Evolutionary conservation across 495 filamentous ascomycete genomes (phyloP), one percentile per base, ranked within the genome.

Genomic region (Penicillium coprophilum): DNA sequence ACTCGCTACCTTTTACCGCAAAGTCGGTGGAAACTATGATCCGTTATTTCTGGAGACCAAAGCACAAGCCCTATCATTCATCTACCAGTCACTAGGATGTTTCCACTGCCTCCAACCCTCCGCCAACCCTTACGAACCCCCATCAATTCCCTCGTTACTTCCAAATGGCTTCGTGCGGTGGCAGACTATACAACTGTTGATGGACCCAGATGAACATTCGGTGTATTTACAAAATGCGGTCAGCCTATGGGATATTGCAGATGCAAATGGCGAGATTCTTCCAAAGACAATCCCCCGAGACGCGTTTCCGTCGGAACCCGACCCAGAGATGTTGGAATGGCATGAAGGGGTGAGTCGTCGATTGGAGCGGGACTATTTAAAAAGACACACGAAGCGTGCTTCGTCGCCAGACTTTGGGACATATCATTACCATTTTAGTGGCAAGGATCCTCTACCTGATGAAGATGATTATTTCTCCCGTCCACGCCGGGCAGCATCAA

Each of bases 71-170:
- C 82, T 98, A 24, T 92, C 92, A 23, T 93, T 88, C 65, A 95
- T 97, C 51, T 98, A 96, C 74, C 89, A 90, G 63, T 90, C 87
- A 3, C 77, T 96, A 30, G 95, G 92, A 46, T 97, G 94, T 71
- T 88, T 91, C 57, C 89, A 94, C 66, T 83, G 82, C 30, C 80
- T 92, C 12, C 86, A 87, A 51, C 87, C 88, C 0, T 82, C 84
- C 19, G 72, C 77, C 12, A 83, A 92, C 60, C 85, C 88, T 44
- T 96, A 87, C 64, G 79, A 81, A 2, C 72, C 85, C 11, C 94
- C 94, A 0, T 83, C 82, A 1, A 79, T 96, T 36, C 94, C 94
- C 10, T 89, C 91, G 13, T 75, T 98, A 53, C 92, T 91, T 38
- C 77, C 80, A 0, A 83, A 82, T 59, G 94, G 94, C 23, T 98